Evolutionary conservation across 306 rosid genomes (phyloP), one percentile per base, ranked within the genome.

Genomic region (Acacia confusa): DNA sequence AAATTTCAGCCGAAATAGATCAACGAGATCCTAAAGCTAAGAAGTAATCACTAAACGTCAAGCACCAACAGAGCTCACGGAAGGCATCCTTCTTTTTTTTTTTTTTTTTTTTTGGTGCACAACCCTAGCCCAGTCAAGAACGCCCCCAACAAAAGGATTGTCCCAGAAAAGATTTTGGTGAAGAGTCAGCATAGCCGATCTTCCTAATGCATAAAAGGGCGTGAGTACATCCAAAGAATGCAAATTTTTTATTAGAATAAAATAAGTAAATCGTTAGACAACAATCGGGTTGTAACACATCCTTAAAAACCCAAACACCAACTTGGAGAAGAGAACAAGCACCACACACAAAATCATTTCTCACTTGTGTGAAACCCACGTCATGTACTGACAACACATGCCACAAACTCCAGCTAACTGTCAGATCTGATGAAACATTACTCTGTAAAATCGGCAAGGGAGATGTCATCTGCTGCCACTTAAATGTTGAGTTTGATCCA

Each of bases 291-390:
- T 72, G 53, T 45, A 71, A 82, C 78, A 69, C 66, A 70, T 64
- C 86, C 84, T 72, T 74, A 72, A 81, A 36, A 84, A 66, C 78
- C 79, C 81, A 72, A 76, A 81, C 84, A 87, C 90, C 84, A 74
- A 66, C 84, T 76, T 57, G 67, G 55, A 66, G 67, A 57, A 48
- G 12, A 78, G 50, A 85, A 50, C 44, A 75, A 30, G 76, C 66
- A 72, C 81, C 71, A 79, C 79, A 65, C 79, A 79, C 72, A 67
- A 70, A 83, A 79, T 87, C 81, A 81, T 77, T 75, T 67, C 70
- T 61, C 78, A 84, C 76, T 70, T 32, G 24, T 52, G 80, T 52
- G 43, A 79, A 75, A 70, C 73, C 83, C 36, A 32, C 41, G 17
- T 65, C 77, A 63, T 78, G 79, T 74, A 88, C 87, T 55, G 68